Base-by-base conservation (phyloP, 176 grass and related monocot species). In the Hyparrhenia diplandra region DNA sequence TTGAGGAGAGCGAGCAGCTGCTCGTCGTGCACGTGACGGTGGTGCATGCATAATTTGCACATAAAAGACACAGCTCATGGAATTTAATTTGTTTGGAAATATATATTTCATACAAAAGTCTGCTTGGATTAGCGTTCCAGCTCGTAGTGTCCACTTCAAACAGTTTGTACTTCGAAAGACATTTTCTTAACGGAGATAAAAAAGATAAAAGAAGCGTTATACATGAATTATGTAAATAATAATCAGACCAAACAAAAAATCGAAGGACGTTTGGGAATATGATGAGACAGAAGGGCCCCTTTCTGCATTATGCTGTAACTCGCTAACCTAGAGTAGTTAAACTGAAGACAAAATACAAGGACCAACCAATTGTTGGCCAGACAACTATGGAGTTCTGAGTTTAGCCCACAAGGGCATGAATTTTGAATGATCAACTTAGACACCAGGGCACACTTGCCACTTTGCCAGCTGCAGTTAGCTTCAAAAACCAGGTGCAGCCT, bases 1-100 rank as follows among this genome's bases (percentile, higher is more conserved):
- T 76, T 90, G 68, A 90, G 58, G 32, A 90, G 65, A 78, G 68
- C 67, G 29, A 90, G 82, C 57, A 75, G 67, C n/a, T 97, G 94
- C 57, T n/a, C n/a, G n/a, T 82, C 87, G 6, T 92, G 95, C 81
- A 92, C 73, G 10, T 90, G 42, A 90, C 64, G 35, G 5, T 8
- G 49, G 49, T 21, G 49, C 46, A 42, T 24, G 4, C 59, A 83
- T 29, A 36, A 34, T 28, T n/a, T n/a, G 27, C 0, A 5, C 4
- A 5, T 67, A 45, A 9, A 55, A 18, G n/a, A 8, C 8, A 54
- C 17, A 20, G 16, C 46, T 51, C 46, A 10, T 6, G 16, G 46
- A 51, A 51, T 47, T 6, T 0, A n/a, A n/a, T n/a, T n/a, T n/a
- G 6, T 47, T 47, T 51, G 5, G 5, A 51, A 18, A 51, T 51